Conservation (phyloP, 352 stramenopile genomes). For the Pythium phragmitis region DNA sequence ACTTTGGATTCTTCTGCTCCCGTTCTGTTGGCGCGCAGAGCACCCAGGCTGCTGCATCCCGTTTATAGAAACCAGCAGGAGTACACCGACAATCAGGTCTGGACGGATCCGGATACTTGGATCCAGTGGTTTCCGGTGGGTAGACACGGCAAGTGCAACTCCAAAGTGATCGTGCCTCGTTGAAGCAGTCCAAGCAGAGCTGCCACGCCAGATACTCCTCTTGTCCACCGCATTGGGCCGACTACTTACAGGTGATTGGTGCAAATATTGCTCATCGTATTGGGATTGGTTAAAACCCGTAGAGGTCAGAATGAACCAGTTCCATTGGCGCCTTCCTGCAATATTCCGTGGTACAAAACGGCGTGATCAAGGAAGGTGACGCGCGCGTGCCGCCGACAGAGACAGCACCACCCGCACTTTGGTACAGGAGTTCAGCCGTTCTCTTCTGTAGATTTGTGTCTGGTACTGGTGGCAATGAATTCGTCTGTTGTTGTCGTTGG, state of each 20-base stretch:
- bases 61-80: not conserved
- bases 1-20: not conserved
- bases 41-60: not conserved
- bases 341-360: not conserved
- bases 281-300: not conserved
- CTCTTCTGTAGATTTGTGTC: conserved; percentile 6
- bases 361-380: not conserved
- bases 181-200: not conserved
- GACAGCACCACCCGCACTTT: not conserved
- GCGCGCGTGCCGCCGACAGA: conserved; percentile 4
- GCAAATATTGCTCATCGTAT: not conserved
- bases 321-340: not conserved
- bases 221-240: not conserved
- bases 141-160: conserved; percentile 6
- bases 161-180: not conserved
- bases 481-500: not conserved
- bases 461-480: not conserved
- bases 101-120: conserved; percentile 3
- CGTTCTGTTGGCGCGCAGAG: not conserved
- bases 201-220: not conserved
- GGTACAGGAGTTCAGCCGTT: not conserved
- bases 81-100: not conserved
- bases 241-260: not conserved
- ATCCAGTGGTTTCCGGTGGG: conserved; percentile 7
- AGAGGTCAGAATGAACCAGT: conserved; percentile 2